Conservation (phyloP, 1,284 basidiomycete genomes). For the Neonothopanus nambi region DNA sequence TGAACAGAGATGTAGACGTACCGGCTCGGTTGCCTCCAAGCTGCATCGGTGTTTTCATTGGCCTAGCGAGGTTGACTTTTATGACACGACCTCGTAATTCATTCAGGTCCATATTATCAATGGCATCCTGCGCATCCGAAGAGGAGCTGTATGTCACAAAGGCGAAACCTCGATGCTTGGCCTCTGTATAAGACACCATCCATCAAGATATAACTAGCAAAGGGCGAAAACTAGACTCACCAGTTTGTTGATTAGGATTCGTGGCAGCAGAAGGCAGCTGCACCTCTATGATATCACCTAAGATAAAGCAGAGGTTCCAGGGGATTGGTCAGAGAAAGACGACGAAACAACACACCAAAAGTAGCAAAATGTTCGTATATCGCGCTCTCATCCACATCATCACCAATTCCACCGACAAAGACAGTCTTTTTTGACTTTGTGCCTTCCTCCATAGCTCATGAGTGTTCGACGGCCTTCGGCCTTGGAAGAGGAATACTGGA, state of each 20-base stretch:
- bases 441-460: constrained; percentile 66
- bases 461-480: too few relatives aligned
- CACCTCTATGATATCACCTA: constrained; percentile 81
- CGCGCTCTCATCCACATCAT: constrained; percentile 70
- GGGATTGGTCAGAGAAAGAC: constrained; percentile 6
- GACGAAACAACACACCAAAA: constrained; percentile 57
- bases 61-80: constrained; percentile 76
- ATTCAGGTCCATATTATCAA: constrained; percentile 88
- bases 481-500: too few relatives aligned
- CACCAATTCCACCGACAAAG: constrained; percentile 74
- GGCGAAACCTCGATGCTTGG: constrained; percentile 80
- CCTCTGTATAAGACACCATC: constrained; percentile 45
- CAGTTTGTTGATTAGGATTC: constrained; percentile 55
- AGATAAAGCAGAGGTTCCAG: too few relatives aligned
- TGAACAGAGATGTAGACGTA: constrained; percentile 39
- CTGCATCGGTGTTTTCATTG: constrained; percentile 66
- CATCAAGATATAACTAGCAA: neutral
- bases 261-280: constrained; percentile 71
- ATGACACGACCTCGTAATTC: constrained; percentile 73
- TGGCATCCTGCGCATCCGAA: constrained; percentile 82
- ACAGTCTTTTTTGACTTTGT: constrained; percentile 80
- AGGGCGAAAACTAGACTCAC: constrained; percentile 30
- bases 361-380: constrained; percentile 72
- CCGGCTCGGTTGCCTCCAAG: constrained; percentile 72
- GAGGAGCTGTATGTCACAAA: constrained; percentile 77